Conservation (phyloP, 2,329 filamentous ascomycete species). For the Colletotrichum cereale region DNA sequence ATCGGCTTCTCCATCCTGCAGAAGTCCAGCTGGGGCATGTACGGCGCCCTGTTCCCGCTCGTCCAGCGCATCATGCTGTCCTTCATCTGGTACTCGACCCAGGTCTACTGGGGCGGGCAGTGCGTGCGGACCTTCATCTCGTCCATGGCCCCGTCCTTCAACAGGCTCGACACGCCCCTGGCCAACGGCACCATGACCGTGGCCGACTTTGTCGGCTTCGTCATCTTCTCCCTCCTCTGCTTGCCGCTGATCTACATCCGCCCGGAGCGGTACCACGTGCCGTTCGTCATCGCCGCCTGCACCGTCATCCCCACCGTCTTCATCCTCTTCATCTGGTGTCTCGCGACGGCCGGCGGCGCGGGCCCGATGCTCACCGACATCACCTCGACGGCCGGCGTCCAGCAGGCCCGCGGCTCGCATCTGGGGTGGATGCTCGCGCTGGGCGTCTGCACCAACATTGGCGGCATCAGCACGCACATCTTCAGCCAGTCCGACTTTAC, state of each 20-base stretch:
- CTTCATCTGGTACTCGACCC: slow-evolving; percentile 46
- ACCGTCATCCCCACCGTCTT: slow-evolving; percentile 47
- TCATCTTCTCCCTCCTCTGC: slow-evolving; percentile 45
- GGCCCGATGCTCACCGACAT: slow-evolving; percentile 45
- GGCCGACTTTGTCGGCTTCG: slow-evolving; percentile 43
- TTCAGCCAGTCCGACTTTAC: slow-evolving; percentile 49
- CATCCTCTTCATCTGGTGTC: slow-evolving; percentile 47
- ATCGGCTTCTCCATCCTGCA: slow-evolving; percentile 47
- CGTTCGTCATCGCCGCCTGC: slow-evolving; percentile 44
- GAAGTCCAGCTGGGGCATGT: slow-evolving; percentile 46
- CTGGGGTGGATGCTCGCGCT: slow-evolving; percentile 47
- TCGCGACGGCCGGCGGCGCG: slow-evolving; percentile 46
- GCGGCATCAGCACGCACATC: slow-evolving; percentile 47
- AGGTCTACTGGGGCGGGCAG: slow-evolving; percentile 46
- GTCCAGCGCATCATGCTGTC: slow-evolving; percentile 44
- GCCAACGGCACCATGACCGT: slow-evolving; percentile 42
- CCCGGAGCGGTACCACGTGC: slow-evolving; percentile 45
- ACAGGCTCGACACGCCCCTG: slow-evolving; percentile 37
- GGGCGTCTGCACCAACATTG: slow-evolving; percentile 47
- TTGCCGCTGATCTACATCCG: slow-evolving; percentile 45
- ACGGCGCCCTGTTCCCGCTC: slow-evolving; percentile 46
- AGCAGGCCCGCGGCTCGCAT: slow-evolving; percentile 40
- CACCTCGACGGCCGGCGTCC: slow-evolving; percentile 41
- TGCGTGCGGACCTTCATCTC: slow-evolving; percentile 44
- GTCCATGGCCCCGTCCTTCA: slow-evolving; percentile 42